Evolutionary conservation across 208 protist genomes (phyloP), one percentile per base, ranked within the genome.

Genomic region (Plasmodiophora brassicae): DNA sequence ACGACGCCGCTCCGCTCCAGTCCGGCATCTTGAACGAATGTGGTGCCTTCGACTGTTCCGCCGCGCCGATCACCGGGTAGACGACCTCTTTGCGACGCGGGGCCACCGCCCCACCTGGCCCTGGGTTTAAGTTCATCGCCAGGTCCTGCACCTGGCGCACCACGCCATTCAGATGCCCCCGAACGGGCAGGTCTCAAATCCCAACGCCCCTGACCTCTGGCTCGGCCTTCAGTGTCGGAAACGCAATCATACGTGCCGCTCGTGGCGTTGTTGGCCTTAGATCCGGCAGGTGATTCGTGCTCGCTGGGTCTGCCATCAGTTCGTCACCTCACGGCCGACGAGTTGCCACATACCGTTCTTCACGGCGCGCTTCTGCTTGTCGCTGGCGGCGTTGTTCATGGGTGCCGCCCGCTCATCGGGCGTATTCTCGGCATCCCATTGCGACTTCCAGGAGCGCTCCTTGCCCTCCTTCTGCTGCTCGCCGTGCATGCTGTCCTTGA

Each of bases 241-340:
- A 89, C 20, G 87, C 87, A 20, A 89, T 84, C 1, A 89, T 45
- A 5, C 87, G 35, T 32, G 78, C 71, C 38, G 87, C 71, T 71
- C 87, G 71, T n/a, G 87, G 71, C 14, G 86, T 88, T n/a, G 60
- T 46, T n/a, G 86, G 86, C 5, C 86, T 35, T 25, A 78, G 65
- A 78, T 78, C 65, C 20, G 65, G 65, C n/a, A 78, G n/a, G 41
- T 78, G 65, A 32, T 78, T 78, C 20, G 65, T 78, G n/a, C 65
- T 78, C 65, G 65, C 65, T 78, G 20, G 5, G 41, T 78, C 14
- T 14, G n/a, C n/a, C n/a, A n/a, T n/a, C n/a, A n/a, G n/a, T n/a
- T n/a, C n/a, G n/a, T n/a, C n/a, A n/a, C n/a, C n/a, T n/a, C n/a
- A n/a, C n/a, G n/a, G n/a, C n/a, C n/a, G n/a, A n/a, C n/a, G n/a